Conservation (phyloP, 2,329 filamentous ascomycete genomes). For the Catunica adiposa region DNA sequence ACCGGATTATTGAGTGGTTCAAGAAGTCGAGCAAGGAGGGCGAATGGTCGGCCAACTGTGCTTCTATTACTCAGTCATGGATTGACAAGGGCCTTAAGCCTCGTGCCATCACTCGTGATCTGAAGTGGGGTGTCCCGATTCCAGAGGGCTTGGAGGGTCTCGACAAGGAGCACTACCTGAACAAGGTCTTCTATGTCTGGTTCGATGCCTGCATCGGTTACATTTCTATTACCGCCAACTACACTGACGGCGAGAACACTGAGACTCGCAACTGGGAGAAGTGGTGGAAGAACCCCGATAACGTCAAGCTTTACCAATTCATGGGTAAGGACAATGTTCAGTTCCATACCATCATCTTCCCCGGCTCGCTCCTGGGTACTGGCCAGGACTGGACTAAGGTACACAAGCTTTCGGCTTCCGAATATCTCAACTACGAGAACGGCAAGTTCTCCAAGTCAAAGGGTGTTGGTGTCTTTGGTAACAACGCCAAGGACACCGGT, state of each 20-base stretch:
- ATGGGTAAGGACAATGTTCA: conserved; percentile 63
- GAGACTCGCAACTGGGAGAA: conserved; percentile 60
- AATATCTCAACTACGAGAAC: conserved; percentile 71
- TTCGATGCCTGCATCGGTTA: conserved; percentile 90
- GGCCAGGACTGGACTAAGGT: conserved; percentile 77
- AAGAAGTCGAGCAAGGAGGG: conserved; percentile 56
- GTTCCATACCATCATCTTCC: conserved; percentile 65
- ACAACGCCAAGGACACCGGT: conserved; percentile 73
- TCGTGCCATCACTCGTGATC: conserved; percentile 78
- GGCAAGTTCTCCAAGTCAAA: conserved; percentile 90
- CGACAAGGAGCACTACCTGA: conserved; percentile 36
- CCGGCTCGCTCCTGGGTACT: conserved; percentile 70
- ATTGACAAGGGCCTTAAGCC: conserved; percentile 68
- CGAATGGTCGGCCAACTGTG: conserved; percentile 58
- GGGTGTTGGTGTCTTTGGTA: conserved; percentile 80
- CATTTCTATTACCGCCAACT: conserved; percentile 83
- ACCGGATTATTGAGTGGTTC: conserved; percentile 63
- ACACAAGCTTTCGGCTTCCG: conserved; percentile 74
- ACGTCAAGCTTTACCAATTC: conserved; percentile 84
- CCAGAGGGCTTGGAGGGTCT: conserved; percentile 32
- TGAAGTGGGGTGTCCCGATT: conserved; percentile 67
- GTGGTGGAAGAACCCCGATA: conserved; percentile 84
- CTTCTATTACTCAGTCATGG: conserved; percentile 66
- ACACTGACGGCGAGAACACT: conserved; percentile 42
- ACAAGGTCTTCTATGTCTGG: conserved; percentile 79